Evolutionary conservation across 2,329 filamentous ascomycete species (phyloP).

Genomic region (Trichoderma sp.): DNA sequence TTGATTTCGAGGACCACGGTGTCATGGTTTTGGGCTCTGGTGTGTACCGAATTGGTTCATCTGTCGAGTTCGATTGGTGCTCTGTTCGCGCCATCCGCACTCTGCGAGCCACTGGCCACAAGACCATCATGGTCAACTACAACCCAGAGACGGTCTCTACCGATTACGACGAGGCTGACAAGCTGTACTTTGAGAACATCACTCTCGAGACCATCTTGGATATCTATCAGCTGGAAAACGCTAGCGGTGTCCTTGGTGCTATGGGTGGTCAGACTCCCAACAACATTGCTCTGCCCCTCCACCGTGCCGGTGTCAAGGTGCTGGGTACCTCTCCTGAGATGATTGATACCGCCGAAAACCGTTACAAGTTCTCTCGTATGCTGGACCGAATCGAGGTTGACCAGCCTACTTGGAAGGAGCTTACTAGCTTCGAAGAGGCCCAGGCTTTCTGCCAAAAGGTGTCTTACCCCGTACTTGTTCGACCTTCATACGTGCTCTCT

Average conservation of each 20-base stretch:
- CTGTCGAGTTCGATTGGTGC: conserved; percentile 99
- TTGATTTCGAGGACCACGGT: conserved; percentile 84
- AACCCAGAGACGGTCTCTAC: conserved; percentile 90
- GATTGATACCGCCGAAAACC: conserved; percentile 97
- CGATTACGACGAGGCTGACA: conserved; percentile 93
- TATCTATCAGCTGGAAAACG: conserved; percentile 85
- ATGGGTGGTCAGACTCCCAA: conserved; percentile 98
- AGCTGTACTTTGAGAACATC: conserved; percentile 96
- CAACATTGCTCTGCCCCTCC: conserved; percentile 91
- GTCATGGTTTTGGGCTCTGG: conserved; percentile 96
- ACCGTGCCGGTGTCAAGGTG: conserved; percentile 87
- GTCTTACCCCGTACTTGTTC: conserved; percentile 89
- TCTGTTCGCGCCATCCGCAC: conserved; percentile 93
- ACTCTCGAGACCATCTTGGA: conserved; percentile 88
- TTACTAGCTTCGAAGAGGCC: conserved; percentile 93
- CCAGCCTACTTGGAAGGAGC: conserved; percentile 96
- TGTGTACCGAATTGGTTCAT: conserved; percentile 96
- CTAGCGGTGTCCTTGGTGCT: conserved; percentile 84
- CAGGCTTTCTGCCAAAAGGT: conserved; percentile 85
- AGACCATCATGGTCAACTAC: conserved; percentile 96
- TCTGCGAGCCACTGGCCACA: conserved; percentile 78
- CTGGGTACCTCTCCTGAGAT: conserved; percentile 97
- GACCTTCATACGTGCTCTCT: conserved; percentile 94
- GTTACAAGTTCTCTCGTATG: conserved; percentile 99
- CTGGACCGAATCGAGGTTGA: conserved; percentile 92